Base-by-base conservation (phyloP, 345 rosid species). In the Populus davidiana region DNA sequence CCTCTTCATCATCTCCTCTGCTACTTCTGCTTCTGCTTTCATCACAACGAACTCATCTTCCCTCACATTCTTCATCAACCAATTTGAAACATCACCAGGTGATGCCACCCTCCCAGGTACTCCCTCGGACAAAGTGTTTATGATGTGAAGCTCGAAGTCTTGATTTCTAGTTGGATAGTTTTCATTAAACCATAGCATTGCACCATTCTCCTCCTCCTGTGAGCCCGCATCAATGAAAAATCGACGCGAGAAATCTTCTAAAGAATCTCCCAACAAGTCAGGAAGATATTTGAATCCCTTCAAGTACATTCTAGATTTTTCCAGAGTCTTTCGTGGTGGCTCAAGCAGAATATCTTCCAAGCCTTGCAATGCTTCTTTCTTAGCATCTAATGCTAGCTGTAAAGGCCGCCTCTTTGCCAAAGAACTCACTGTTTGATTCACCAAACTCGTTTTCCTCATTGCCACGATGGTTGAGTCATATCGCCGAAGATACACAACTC, bases 11-110 rank as follows among this genome's bases (percentile, higher is more conserved):
- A 86, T 73, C 80, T 85, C 84, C 73, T 84, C 87, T 7, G 78
- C 86, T 54, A 76, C 80, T 52, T 81, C 89, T 17, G 89, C 87
- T 63, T 83, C 81, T 20, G 86, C 89, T 76, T 86, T 88, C 87
- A 86, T 82, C 80, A 85, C 87, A 2, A 84, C 89, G 29, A 86
- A 81, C 25, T 88, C 91, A 56, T 78, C 90, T 70, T 83, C 81
- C 44, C 38, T 75, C 74, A 74, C 81, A 52, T 84, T 84, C 43
- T 78, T 71, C 68, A 38, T 49, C 77, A 86, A 56, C 89, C 88
- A 86, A 49, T 81, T 80, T 6, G 85, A 79, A 65, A 84, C 74
- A 61, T 75, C 77, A 10, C 70, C 23, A 0, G 44, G 10, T 14
- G 66, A 64, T n/a, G 6, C 64, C 44, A 33, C 59, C 49, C 18